Percentiles rank a stretch among this genome's conserved stretches.
Conservation (phyloP, 192 early-diverging fungal species). For the Podila verticillata region DNA sequence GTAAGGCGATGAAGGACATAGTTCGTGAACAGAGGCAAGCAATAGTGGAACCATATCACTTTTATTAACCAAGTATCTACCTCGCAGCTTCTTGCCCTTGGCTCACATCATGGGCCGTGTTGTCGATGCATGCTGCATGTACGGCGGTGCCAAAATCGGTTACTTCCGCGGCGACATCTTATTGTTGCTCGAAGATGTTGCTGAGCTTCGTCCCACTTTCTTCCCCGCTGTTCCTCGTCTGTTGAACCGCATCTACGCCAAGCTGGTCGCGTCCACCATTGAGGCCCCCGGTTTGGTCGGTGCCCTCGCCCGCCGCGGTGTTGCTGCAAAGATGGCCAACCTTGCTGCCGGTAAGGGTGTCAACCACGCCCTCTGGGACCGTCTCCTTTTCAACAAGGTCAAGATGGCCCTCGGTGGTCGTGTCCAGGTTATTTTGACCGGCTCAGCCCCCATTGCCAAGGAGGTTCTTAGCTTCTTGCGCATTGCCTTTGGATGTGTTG, state of each 20-base stretch:
- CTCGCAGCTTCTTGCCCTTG: conserved; percentile 72
- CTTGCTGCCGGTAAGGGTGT: conserved; percentile 64
- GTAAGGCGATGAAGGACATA: no score
- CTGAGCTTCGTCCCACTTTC: conserved; percentile 78
- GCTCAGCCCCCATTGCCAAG: conserved; percentile 76
- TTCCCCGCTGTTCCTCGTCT: conserved; percentile 93
- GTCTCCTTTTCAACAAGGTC: conserved; percentile 87
- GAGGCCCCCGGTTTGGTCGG: conserved; percentile 68
- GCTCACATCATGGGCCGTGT: conserved; percentile 91
- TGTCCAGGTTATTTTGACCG: conserved; percentile 70
- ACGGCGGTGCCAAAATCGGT: conserved; percentile 78
- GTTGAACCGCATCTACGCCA: conserved; percentile 88
- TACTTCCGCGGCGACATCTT: conserved; percentile 67
- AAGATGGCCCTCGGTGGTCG: conserved; percentile 82
- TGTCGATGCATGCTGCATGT: conserved; percentile 62
- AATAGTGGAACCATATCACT: not conserved
- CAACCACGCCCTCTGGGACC: conserved; percentile 86
- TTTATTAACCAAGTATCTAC: not conserved
- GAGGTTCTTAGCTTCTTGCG: conserved; percentile 75
- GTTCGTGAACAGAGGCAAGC: no score
- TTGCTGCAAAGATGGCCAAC: conserved; percentile 70
- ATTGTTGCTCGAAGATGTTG: conserved; percentile 85
- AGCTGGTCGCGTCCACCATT: conserved; percentile 58
- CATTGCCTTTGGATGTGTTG: conserved; percentile 70
- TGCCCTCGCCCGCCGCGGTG: conserved; percentile 64